Base-by-base conservation (phyloP, 2,329 filamentous ascomycete genomes). In the Massarina eburnea region DNA sequence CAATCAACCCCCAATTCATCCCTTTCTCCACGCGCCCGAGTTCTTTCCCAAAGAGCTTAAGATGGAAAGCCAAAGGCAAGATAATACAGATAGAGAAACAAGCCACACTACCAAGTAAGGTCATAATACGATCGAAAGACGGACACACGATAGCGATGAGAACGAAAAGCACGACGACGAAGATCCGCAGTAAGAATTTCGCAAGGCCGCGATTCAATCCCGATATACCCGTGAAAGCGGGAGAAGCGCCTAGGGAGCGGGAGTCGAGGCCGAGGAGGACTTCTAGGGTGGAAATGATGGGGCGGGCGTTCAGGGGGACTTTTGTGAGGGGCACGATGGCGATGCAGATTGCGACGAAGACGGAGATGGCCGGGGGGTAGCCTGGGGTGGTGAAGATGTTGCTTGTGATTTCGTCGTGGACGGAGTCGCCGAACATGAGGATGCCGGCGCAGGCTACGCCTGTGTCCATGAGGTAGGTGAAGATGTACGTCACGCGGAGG, bases 81-180 rank as follows among this genome's bases (percentile, higher is more conserved):
- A 95, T 91, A 55, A 97, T 85, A 71, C 92, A 97, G 55, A 97
- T 95, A 15, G 89, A 89, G 60, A 96, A 96, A 73, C 92, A 96
- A 14, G 96, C 80, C 3, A 91, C 87, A 30, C 88, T 89, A 10
- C 94, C 92, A 73, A 97, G 84, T 51, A 96, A 85, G 3, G 88
- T 88, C 85, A 95, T 95, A 63, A 96, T 91, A 41, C 85, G 85
- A 66, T 96, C 91, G 62, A 96, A 96, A 0, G 83, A 81, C 0
- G 91, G 91, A 62, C 86, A 81, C 2, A 86, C 55, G 33, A 88
- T 81, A 6, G 91, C 84, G 48, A 96, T 87, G 39, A 81, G 64
- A 24, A 96, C 80, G 59, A 96, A 89, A 2, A 86, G 54, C n/a
- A 88, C 57, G 14, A 90, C 80, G 12, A 84, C 83, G 14, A 81